These are phyloP conservation scores for Epichloe gansuensis DNA, from an alignment of 2,329 filamentous ascomycete species.

Conservation along the genomic window DNA sequence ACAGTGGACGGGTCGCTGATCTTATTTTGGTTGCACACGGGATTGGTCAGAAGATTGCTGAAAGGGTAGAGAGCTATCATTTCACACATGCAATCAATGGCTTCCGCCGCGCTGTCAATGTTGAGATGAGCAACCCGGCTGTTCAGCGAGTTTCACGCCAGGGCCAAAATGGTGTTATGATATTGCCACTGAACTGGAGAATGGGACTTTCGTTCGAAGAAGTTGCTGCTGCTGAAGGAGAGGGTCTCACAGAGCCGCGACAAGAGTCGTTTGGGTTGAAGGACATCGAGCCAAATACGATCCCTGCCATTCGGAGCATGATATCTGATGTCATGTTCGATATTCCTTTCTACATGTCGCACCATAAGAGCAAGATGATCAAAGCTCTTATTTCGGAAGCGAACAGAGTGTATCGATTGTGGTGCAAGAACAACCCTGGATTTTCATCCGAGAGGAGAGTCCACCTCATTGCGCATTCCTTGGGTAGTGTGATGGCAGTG, in stretches of 20 bases:
- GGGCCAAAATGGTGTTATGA: slow-evolving; percentile 82
- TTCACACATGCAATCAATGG: slow-evolving; percentile 94
- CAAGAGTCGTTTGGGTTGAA: slow-evolving; percentile 53
- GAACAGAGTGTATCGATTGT: slow-evolving; percentile 88
- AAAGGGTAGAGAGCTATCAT: slow-evolving; percentile 89
- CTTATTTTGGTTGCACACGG: slow-evolving; percentile 86
- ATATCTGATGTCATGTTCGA: slow-evolving; percentile 98
- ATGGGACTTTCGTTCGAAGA: slow-evolving; percentile 80
- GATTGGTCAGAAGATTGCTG: slow-evolving; percentile 91
- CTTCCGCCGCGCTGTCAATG: slow-evolving; percentile 73
- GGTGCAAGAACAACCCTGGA: slow-evolving; percentile 85
- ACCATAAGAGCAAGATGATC: slow-evolving; percentile 93
- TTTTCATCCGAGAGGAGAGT: slow-evolving; percentile 73
- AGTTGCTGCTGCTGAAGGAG: slow-evolving; percentile 46
- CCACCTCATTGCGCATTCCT: slow-evolving; percentile 83
- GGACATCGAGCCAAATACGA: slow-evolving; percentile 82
- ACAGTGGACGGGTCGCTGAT: slow-evolving; percentile 63
- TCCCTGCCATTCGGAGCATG: slow-evolving; percentile 83
- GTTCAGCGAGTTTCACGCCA: slow-evolving; percentile 66
- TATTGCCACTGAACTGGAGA: slow-evolving; percentile 89
- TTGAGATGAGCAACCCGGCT: slow-evolving; percentile 61
- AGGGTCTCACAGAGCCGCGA: slow-evolving; percentile 39
- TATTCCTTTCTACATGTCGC: slow-evolving; percentile 93
- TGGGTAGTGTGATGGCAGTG: slow-evolving; percentile 88
- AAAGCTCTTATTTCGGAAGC: slow-evolving; percentile 78